Conservation (phyloP, 768 basidiomycete species). For the Cytidiella melzeri region DNA sequence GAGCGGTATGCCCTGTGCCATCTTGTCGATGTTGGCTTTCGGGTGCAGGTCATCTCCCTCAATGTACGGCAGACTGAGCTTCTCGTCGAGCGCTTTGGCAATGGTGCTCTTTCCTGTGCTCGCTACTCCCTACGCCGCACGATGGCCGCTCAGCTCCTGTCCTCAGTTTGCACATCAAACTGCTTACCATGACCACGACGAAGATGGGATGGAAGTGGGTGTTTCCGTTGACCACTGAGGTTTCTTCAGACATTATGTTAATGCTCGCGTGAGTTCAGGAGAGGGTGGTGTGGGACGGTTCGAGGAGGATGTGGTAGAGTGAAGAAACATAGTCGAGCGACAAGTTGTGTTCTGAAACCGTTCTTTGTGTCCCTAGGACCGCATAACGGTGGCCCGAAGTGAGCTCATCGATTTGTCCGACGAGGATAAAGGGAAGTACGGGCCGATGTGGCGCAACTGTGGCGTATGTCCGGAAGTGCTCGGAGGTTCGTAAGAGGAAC, state of each 20-base stretch:
- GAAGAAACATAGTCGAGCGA: not conserved
- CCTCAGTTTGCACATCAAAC: not conserved
- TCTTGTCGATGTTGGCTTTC: slow-evolving; percentile 76
- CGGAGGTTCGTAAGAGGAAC: too few relatives aligned
- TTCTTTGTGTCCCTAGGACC: not conserved
- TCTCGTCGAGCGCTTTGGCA: slow-evolving; percentile 18
- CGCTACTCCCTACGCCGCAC: slow-evolving; percentile 20
- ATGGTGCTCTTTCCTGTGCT: slow-evolving; percentile 27
- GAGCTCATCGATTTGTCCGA: slow-evolving; percentile 5
- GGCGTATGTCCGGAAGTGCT: too few relatives aligned
- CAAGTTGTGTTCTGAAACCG: not conserved
- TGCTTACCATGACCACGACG: slow-evolving; percentile 47
- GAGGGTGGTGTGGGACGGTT: not conserved
- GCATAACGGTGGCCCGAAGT: not conserved
- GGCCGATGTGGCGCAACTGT: too few relatives aligned
- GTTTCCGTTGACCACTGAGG: not conserved
- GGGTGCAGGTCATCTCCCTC: slow-evolving; percentile 92
- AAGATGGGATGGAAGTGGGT: slow-evolving; percentile 20
- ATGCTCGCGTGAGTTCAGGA: not conserved
- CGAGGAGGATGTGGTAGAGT: not conserved
- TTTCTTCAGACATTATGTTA: not conserved
- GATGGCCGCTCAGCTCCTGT: slow-evolving; percentile 5
- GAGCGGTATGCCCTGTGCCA: slow-evolving; percentile 70
- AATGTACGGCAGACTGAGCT: slow-evolving; percentile 66
- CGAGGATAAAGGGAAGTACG: too few relatives aligned